phyloP scores from a whole-genome alignment of 2,329 filamentous ascomycete genomes.

The Colletotrichum limetticola region DNA sequence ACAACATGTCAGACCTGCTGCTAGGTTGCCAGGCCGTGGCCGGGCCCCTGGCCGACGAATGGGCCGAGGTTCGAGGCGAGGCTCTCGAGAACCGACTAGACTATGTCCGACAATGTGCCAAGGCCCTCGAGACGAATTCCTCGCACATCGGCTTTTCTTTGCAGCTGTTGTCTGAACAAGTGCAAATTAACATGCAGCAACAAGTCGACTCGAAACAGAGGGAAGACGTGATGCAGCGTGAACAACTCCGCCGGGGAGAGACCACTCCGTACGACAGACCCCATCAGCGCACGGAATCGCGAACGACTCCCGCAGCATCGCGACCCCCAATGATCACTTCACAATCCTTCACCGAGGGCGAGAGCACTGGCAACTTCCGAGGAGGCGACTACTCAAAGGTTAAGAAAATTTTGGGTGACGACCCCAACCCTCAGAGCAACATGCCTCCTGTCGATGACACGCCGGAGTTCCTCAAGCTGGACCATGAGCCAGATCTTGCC shows the following conservation, averaged over 20 bases:
- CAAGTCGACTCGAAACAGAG: conserved; percentile 53
- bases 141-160: conserved; percentile 89
- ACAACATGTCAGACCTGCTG: conserved; percentile 90
- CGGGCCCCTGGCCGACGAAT: conserved; percentile 91
- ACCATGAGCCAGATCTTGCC: conserved; percentile 88
- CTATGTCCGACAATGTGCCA: conserved; percentile 79
- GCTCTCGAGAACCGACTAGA: conserved; percentile 88
- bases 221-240: conserved; percentile 59
- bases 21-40: conserved; percentile 91
- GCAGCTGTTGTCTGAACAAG: conserved; percentile 86
- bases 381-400: conserved; percentile 73
- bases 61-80: conserved; percentile 91
- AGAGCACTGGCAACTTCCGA: conserved; percentile 62
- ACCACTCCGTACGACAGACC: conserved; percentile 65
- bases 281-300: conserved; percentile 69
- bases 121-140: conserved; percentile 86
- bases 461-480: conserved; percentile 85
- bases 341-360: conserved; percentile 74
- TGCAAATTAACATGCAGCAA: conserved; percentile 67
- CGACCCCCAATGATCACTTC: conserved; percentile 63
- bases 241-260: conserved; percentile 66
- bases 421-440: conserved; percentile 61
- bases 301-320: conserved; percentile 44
- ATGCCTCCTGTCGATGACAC: conserved; percentile 75
- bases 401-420: conserved; percentile 74